These are phyloP conservation scores for Acer yangbiense DNA, from an alignment of 345 rosid genomes.

Conservation along the genomic window DNA sequence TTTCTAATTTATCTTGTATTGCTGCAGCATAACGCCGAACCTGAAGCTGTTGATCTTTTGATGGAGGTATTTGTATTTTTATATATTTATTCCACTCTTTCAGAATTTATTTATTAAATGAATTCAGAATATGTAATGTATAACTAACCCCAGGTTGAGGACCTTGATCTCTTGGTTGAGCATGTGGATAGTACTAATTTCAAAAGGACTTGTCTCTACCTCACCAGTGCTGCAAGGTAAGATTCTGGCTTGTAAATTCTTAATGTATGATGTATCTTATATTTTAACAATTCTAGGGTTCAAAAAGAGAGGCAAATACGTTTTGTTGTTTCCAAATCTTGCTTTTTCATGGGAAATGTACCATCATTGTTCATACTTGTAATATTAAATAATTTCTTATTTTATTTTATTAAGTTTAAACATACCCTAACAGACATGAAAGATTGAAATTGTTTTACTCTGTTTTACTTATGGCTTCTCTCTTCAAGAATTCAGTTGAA, in stretches of 20 bases:
- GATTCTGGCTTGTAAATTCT: constrained; percentile 12
- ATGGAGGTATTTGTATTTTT: constrained; percentile 63
- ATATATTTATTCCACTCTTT: neutral
- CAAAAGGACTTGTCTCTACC: constrained; percentile 89
- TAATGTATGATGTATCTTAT: too few relatives aligned
- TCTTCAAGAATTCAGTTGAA: neutral
- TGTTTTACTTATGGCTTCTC: neutral
- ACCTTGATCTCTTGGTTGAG: constrained; percentile 81
- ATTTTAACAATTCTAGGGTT: neutral
- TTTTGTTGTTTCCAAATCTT: neutral
- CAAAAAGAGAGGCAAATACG: neutral
- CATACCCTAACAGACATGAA: neutral
- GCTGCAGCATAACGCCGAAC: constrained; percentile 93
- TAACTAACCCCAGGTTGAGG: constrained; percentile 64
- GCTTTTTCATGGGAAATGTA: neutral
- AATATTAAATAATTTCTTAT: neutral
- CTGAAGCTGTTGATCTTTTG: constrained; percentile 95
- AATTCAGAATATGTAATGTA: constrained; percentile 9
- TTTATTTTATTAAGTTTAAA: neutral
- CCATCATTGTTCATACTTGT: neutral
- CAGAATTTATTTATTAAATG: neutral
- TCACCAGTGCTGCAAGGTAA: constrained; percentile 87
- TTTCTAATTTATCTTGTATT: constrained; percentile 19
- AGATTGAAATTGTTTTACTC: neutral
- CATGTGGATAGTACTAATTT: constrained; percentile 82